Base-by-base conservation (phyloP, 2,329 filamentous ascomycete genomes). In the Microdochium trichocladiopsis region DNA sequence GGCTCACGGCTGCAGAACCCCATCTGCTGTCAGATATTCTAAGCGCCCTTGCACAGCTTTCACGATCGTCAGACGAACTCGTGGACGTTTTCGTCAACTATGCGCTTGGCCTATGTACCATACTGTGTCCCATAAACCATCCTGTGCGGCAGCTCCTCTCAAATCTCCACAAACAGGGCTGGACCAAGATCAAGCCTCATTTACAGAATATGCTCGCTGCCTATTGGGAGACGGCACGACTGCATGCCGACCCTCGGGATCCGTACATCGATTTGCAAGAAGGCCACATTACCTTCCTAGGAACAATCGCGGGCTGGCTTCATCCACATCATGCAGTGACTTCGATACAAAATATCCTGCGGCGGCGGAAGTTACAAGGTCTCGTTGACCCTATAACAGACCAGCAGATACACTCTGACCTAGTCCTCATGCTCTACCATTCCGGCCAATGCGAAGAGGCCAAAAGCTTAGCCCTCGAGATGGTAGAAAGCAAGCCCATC, bases 21-120 rank as follows among this genome's bases (percentile, higher is more conserved):
- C 54, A 55, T 11, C 52, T 60, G n/a, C 48, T 60, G 37, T 49
- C 56, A 48, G 55, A 60, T 41, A 57, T 54, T 1, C 56, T 53
- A 43, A 50, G 55, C 28, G 57, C 54, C 8, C 41, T 60, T 10
- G 53, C 52, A 2, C 53, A 55, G 16, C 51, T 45, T 5, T 45
- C 41, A 3, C 41, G 41, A 8, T 45, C 41, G 9, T 45, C 41
- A 22, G 41, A 45, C 22, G 41, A 21, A 18, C 41, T 45, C 41
- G 41, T 45, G 10, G 18, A 16, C 18, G 41, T 12, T 10, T 45
- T 45, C 41, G 9, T 45, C n/a, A 45, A 45, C 41, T 45, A 45
- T 23, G 41, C 41, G 14, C 9, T 12, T 12, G 41, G 21, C 21
- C 18, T 45, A 12, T 45, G 41, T 23, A 22, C n/a, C 16, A 45